These are phyloP conservation scores for Kitagawia praeruptora DNA, from an alignment of 129 eudicot species.

Conservation along the genomic window DNA sequence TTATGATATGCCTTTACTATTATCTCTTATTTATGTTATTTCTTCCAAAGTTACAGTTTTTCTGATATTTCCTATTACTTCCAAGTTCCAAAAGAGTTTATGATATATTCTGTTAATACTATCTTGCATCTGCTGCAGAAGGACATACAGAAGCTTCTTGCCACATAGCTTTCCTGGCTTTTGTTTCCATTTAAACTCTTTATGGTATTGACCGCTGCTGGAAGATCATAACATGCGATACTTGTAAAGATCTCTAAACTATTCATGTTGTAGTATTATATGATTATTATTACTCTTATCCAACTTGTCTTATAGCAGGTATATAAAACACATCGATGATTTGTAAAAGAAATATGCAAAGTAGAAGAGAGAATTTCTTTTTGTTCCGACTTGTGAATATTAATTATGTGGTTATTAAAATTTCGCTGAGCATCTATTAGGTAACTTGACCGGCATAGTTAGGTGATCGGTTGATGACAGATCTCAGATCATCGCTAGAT, in stretches of 20 bases:
- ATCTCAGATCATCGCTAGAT: not conserved
- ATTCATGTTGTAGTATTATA: not conserved
- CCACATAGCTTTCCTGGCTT: conserved; percentile 22
- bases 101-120: not conserved
- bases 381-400: not conserved
- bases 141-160: conserved; percentile 72
- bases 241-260: not conserved
- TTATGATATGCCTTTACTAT: not conserved
- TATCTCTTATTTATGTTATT: not conserved
- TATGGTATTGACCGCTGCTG: not conserved
- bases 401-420: not conserved
- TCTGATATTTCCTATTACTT: not conserved
- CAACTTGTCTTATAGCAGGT: not conserved
- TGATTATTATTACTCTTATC: not conserved
- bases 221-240: not conserved
- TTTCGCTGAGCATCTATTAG: not conserved
- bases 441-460: not conserved
- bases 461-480: not conserved
- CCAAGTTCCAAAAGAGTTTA: not conserved
- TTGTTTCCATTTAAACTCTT: not conserved
- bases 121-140: conserved; percentile 43
- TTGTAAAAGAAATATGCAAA: not conserved
- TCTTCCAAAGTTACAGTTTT: not conserved
- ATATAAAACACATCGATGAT: not conserved
- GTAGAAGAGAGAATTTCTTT: not conserved